Evolutionary conservation across 768 basidiomycete genomes (phyloP).

Genomic region (Naematelia aurantialba): DNA sequence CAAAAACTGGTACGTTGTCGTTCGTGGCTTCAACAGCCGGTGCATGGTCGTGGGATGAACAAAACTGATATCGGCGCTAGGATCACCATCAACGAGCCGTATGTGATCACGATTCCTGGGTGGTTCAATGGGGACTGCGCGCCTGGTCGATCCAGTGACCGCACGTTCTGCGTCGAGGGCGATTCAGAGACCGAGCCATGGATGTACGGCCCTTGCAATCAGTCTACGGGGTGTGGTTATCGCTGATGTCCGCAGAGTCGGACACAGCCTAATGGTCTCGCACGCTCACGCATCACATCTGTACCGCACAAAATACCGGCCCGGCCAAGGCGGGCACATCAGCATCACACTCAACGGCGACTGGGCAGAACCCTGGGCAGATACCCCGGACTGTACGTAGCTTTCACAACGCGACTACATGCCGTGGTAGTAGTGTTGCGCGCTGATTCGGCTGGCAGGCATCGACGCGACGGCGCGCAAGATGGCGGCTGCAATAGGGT

Average conservation of each 20-base stretch:
- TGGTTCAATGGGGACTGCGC: constrained; percentile 66
- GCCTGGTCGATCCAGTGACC: constrained; percentile 6
- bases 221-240: background rate
- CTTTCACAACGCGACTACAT: too few relatives aligned
- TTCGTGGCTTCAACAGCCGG: too few relatives aligned
- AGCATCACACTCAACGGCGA: constrained; percentile 75
- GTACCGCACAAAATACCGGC: constrained; percentile 65
- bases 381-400: constrained; percentile 62
- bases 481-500: constrained; percentile 66
- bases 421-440: constrained; percentile 5
- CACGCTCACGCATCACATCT: constrained; percentile 66
- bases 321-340: constrained; percentile 62
- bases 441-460: constrained; percentile 52
- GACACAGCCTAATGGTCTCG: constrained; percentile 63
- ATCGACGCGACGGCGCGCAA: constrained; percentile 66
- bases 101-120: constrained; percentile 57
- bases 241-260: too few relatives aligned
- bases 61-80: constrained; percentile 1
- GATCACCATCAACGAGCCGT: constrained; percentile 71
- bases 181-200: constrained; percentile 27
- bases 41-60: too few relatives aligned
- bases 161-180: background rate
- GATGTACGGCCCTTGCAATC: constrained; percentile 8
- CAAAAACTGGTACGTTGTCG: constrained; percentile 72
- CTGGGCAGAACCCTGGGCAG: constrained; percentile 69